Conservation (phyloP, 805 yeast genomes). For the Barnettozyma sucrosica region DNA sequence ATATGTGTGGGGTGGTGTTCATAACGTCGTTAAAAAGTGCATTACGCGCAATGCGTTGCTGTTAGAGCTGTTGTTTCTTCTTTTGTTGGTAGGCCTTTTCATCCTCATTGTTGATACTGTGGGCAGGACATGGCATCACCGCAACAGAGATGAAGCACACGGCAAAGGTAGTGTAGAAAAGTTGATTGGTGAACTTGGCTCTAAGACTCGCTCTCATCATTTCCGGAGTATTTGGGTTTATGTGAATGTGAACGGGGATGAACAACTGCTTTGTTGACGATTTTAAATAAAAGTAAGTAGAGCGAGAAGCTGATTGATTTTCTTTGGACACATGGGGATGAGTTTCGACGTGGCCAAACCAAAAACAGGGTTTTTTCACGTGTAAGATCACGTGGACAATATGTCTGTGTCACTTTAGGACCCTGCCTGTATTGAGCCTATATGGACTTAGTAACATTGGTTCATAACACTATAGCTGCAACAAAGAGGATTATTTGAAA, state of each 20-base stretch:
- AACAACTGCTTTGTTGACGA: background rate
- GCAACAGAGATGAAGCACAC: constrained; percentile 48
- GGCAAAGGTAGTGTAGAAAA: constrained; percentile 56
- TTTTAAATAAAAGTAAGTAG: background rate
- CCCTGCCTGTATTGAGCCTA: no score
- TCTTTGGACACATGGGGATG: no score
- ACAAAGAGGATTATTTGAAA: no score
- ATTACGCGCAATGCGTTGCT: background rate
- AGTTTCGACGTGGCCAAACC: no score
- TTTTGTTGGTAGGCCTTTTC: constrained; percentile 24
- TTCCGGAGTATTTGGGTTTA: background rate
- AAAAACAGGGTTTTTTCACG: no score
- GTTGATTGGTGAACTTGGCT: constrained; percentile 43
- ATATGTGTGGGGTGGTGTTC: constrained; percentile 6
- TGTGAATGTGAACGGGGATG: background rate
- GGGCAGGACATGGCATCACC: constrained; percentile 39
- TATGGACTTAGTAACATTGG: no score
- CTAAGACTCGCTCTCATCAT: constrained; percentile 48
- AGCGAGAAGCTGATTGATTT: no score
- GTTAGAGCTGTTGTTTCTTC: constrained; percentile 8
- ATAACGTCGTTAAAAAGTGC: constrained; percentile 6
- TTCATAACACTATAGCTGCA: no score
- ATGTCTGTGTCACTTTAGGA: no score
- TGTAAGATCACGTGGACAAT: no score
- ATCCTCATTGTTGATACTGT: constrained; percentile 35